Evolutionary conservation across 1,284 basidiomycete genomes (phyloP).

Genomic region (Boletellus deceptivus): DNA sequence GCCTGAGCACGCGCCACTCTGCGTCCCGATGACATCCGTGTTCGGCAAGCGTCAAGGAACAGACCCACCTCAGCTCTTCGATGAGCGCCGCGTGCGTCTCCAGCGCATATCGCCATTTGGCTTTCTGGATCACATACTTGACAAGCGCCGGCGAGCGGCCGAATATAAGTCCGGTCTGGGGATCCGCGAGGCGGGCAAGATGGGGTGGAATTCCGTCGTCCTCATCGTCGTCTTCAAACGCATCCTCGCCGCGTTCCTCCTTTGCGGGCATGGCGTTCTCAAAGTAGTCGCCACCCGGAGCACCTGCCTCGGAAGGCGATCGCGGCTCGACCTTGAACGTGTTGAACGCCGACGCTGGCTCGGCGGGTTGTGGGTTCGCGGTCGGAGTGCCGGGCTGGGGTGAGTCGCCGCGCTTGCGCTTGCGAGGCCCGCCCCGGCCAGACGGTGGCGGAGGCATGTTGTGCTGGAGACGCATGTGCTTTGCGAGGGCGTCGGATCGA

Average conservation of each 20-base stretch:
- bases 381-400: conserved; percentile 30
- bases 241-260: conserved; percentile 27
- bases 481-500: conserved; percentile 86
- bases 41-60: background rate
- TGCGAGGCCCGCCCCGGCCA: conserved; percentile 64
- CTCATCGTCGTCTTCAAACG: conserved; percentile 28
- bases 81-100: conserved; percentile 60
- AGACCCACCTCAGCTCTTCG: conserved; percentile 53
- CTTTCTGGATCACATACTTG: conserved; percentile 75
- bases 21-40: background rate
- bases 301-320: conserved; percentile 40
- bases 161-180: conserved; percentile 54
- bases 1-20: conserved; percentile 50
- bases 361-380: conserved; percentile 20
- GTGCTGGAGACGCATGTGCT: conserved; percentile 89
- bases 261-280: conserved; percentile 13
- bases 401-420: conserved; percentile 54
- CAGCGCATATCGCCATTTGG: conserved; percentile 62
- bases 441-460: conserved; percentile 71
- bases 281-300: conserved; percentile 29
- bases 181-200: conserved; percentile 47
- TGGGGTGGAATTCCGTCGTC: conserved; percentile 52
- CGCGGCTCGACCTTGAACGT: conserved; percentile 65
- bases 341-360: conserved; percentile 44
- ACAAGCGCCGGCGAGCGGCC: conserved; percentile 61